Conservation (phyloP, 2,329 filamentous ascomycete genomes). For the Truncatella angustata region DNA sequence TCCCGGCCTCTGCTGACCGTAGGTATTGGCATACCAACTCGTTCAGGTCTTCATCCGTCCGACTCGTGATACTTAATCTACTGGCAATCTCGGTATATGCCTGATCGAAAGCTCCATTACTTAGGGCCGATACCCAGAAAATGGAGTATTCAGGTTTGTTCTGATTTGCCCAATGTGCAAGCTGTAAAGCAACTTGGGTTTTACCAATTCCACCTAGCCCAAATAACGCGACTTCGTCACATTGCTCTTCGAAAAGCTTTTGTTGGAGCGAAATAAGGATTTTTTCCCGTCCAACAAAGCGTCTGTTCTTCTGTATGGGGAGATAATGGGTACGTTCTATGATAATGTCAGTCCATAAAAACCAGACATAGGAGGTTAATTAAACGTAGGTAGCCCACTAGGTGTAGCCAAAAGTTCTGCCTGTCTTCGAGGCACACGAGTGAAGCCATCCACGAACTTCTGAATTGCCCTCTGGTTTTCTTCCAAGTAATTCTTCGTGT, state of each 20-base stretch:
- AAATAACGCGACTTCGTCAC: constrained; percentile 23
- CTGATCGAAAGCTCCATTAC: constrained; percentile 35
- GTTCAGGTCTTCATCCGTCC: constrained; percentile 56
- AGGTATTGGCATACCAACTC: constrained; percentile 52
- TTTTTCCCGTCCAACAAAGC: not conserved
- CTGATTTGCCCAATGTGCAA: constrained; percentile 35
- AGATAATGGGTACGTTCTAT: not conserved
- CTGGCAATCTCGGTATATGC: constrained; percentile 33
- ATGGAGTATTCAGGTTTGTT: constrained; percentile 34
- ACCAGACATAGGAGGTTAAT: not conserved
- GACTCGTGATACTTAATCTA: constrained; percentile 34
- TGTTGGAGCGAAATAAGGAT: not conserved
- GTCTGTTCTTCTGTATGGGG: not conserved
- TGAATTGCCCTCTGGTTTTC: constrained; percentile 10
- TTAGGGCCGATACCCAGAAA: constrained; percentile 42
- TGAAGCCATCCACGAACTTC: constrained; percentile 14
- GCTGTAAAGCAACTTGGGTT: constrained; percentile 36
- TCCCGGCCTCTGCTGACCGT: constrained; percentile 21
- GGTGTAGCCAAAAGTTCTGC: not conserved
- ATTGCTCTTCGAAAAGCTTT: not conserved
- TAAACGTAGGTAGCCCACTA: not conserved
- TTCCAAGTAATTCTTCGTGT: constrained; percentile 18
- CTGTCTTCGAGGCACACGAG: not conserved
- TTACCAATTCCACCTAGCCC: constrained; percentile 40
- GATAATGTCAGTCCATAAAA: not conserved